Percentiles rank a stretch among this genome's conserved stretches.
phyloP scores from a whole-genome alignment of 768 basidiomycete genomes.

The Rhodotorula diobovata region DNA sequence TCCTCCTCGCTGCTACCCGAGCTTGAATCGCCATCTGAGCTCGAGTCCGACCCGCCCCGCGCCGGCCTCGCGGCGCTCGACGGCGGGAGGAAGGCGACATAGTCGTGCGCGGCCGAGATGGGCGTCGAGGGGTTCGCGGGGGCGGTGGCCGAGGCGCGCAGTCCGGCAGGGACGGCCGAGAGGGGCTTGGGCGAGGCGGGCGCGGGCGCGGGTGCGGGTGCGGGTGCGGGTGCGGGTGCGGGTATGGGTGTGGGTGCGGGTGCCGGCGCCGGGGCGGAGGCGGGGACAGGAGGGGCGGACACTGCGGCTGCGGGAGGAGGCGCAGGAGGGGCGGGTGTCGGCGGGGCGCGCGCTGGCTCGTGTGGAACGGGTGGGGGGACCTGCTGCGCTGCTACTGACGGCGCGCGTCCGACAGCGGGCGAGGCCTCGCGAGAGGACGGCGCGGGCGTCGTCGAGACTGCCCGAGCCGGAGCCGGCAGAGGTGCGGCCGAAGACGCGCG shows the following conservation, averaged over 20 bases:
- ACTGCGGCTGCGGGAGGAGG: too few species aligned
- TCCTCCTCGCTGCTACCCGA: slow-evolving; percentile 47
- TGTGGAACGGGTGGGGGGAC: too few species aligned
- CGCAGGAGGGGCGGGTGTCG: too few species aligned
- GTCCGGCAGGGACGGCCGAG: not conserved
- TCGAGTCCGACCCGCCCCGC: not conserved
- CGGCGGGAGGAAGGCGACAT: not conserved
- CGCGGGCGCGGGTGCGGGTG: slow-evolving; percentile 36
- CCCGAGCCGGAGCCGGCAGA: too few species aligned
- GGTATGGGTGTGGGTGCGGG: slow-evolving; percentile 53
- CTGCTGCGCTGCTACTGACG: too few species aligned
- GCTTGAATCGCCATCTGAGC: slow-evolving; percentile 50
- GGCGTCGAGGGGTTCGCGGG: too few species aligned
- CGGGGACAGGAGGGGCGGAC: too few species aligned
- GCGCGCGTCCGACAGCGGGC: too few species aligned
- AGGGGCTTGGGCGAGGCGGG: not conserved
- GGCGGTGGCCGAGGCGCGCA: not conserved
- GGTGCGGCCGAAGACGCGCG: too few species aligned
- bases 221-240: slow-evolving; percentile 56
- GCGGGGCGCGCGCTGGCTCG: too few species aligned
- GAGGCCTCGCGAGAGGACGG: not conserved
- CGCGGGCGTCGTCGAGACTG: too few species aligned
- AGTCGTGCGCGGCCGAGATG: not conserved
- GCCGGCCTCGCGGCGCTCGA: not conserved
- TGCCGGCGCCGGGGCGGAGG: not conserved